Conservation (phyloP, 805 yeast genomes). For the Alloascoidea africana region DNA sequence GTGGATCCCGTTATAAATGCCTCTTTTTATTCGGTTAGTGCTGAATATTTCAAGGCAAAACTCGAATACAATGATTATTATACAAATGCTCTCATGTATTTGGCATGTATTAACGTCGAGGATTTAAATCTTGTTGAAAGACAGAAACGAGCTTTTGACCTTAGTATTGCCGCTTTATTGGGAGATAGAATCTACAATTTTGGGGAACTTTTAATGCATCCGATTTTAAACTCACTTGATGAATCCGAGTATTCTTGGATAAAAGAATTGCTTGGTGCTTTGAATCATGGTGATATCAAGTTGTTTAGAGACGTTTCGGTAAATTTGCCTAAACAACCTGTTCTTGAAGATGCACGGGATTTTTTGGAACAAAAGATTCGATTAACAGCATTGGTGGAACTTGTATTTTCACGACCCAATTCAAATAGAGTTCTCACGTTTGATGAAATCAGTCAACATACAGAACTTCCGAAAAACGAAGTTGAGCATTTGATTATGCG, state of each 20-base stretch:
- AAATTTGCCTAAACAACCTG: slow-evolving; percentile 31
- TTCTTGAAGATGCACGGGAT: slow-evolving; percentile 38
- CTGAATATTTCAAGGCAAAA: slow-evolving; percentile 59
- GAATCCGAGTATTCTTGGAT: slow-evolving; percentile 51
- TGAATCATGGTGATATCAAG: slow-evolving; percentile 66
- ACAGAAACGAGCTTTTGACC: slow-evolving; percentile 50
- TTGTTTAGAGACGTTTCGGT: slow-evolving; percentile 37
- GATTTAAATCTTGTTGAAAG: slow-evolving; percentile 23
- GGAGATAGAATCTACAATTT: slow-evolving; percentile 91
- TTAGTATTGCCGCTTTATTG: slow-evolving; percentile 72
- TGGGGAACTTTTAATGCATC: slow-evolving; percentile 89
- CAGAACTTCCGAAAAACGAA: slow-evolving; percentile 46
- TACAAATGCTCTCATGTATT: slow-evolving; percentile 63
- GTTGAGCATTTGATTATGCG: slow-evolving; percentile 89
- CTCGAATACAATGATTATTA: slow-evolving; percentile 74
- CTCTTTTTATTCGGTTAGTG: slow-evolving; percentile 66
- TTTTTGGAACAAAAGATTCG: slow-evolving; percentile 84
- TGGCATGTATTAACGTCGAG: slow-evolving; percentile 52
- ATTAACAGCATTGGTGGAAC: slow-evolving; percentile 80
- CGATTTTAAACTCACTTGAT: slow-evolving; percentile 43
- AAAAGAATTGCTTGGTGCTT: slow-evolving; percentile 46
- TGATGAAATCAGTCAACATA: slow-evolving; percentile 56
- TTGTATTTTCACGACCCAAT: slow-evolving; percentile 64
- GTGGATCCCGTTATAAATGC: slow-evolving; percentile 58
- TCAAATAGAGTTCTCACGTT: slow-evolving; percentile 63